Evolutionary conservation across 371 early-diverging fungal species (phyloP), one percentile per base, ranked within the genome.

Genomic region (Homolaphlyctis polyrhiza): DNA sequence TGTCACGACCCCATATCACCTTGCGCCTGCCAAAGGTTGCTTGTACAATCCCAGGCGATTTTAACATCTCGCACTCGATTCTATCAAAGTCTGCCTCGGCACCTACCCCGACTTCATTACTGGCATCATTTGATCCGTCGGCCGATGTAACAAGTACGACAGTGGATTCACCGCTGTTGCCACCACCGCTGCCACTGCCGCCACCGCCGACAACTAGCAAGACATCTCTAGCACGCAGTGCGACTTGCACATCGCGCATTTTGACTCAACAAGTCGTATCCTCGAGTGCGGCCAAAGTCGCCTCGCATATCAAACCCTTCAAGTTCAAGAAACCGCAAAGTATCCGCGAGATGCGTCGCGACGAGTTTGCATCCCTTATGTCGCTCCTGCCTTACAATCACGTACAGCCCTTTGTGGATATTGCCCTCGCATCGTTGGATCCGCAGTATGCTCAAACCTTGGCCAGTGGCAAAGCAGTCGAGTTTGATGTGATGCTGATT

Each of bases 361-460:
- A 51, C 8, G 52, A 51, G 52, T 51, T 51, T 51, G 52, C 52
- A 6, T 14, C 52, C 14, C 52, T 51, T 8, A 11, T 51, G 32
- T 14, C 25, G 11, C 11, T 51, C 14, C 14, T 51, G 52, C 52
- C 52, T 27, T 8, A 51, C 11, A 27, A 51, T 27, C 11, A 51
- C 14, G 32, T 51, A 14, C 14, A 51, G 8, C 14, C 14, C 32
- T 51, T 51, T 32, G 52, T 32, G 28, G 11, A 51, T 6, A 51
- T 51, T 21, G 14, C 27, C 11, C 8, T 27, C 11, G 32, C 14
- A 8, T 11, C 8, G 11, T 21, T 51, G 32, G 52, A 51, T 27
- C 14, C 11, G 25, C 27, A 11, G 52, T 32, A 14, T 14, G 27
- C 11, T 8, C 52, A 51, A 6, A 27, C 52, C 52, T 14, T 51